Conservation (phyloP, 805 yeast genomes). For the Brettanomyces nanus region DNA sequence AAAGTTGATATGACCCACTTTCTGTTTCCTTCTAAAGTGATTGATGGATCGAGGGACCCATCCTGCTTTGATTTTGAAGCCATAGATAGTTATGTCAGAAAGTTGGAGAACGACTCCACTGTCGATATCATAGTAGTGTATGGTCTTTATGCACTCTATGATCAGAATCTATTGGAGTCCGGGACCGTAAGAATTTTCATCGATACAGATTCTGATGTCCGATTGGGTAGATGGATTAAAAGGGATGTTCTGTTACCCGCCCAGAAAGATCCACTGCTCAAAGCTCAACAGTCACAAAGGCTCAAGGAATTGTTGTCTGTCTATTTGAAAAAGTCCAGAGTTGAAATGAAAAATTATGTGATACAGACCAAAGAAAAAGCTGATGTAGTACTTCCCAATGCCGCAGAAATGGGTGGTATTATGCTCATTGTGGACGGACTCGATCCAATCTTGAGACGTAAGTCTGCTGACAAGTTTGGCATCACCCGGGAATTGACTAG, state of each 20-base stretch:
- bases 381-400: slow-evolving; percentile 90
- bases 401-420: slow-evolving; percentile 94
- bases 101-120: slow-evolving; percentile 4
- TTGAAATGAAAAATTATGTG: slow-evolving; percentile 61
- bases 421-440: slow-evolving; percentile 59
- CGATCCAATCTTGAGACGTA: slow-evolving; percentile 26
- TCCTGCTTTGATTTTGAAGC: slow-evolving; percentile 33
- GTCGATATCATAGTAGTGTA: slow-evolving; percentile 43
- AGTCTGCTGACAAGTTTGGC: slow-evolving; percentile 7
- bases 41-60: slow-evolving; percentile 23
- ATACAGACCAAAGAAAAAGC: slow-evolving; percentile 64
- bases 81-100: slow-evolving; percentile 12
- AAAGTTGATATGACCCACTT: slow-evolving; percentile 20
- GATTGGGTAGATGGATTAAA: slow-evolving; percentile 73
- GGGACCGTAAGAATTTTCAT: slow-evolving; percentile 66
- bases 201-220: slow-evolving; percentile 77
- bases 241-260: slow-evolving; percentile 18
- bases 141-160: slow-evolving; percentile 76
- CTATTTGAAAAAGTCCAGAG: slow-evolving; percentile 50
- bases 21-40: slow-evolving; percentile 1
- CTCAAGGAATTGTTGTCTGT: slow-evolving; percentile 31
- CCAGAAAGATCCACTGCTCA: slow-evolving; percentile 2
- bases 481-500: slow-evolving; percentile 1
- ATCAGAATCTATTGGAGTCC: slow-evolving; percentile 42
- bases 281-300: slow-evolving; percentile 7